Base-by-base conservation (phyloP, 805 yeast genomes). In the Torulaspora indica region DNA sequence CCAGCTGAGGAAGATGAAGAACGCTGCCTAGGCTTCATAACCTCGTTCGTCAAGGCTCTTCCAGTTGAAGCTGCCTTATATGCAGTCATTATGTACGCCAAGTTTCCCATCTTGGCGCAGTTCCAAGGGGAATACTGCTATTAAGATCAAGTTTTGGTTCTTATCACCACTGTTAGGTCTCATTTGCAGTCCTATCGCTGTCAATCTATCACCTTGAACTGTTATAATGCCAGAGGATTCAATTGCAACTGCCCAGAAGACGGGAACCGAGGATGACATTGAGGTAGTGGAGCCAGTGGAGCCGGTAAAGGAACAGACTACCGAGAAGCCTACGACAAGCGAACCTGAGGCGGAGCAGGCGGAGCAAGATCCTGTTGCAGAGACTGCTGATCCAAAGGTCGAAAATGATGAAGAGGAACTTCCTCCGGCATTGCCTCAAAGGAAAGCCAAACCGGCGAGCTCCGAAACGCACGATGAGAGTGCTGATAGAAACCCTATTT, bases 1-100 rank as follows among this genome's bases (percentile, higher is more conserved):
- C 33, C 74, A 68, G 49, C 69, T 91, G 56, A 78, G 98, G 56
- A 76, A 75, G 52, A 64, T 89, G 77, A 91, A 91, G 69, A 89
- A 91, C 63, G 71, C 65, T 20, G 68, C 72, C 58, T 75, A 60
- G 50, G 30, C 17, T 13, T 12, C 14, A 8, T 14, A 10, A 13
- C 12, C 17, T 13, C 5, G n/a, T 24, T 20, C 18, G 8, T 25
- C 28, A 25, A 12, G 13, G 27, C 12, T 20, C 24, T 9, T 38
- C 36, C 8, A 12, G 12, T 20, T 8, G 17, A 34, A 6, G 9
- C n/a, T 31, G 3, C 28, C 15, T 17, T 14, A 38, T 31, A 22
- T 38, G 18, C 13, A 22, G 18, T 32, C 32, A 38, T 7, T 20
- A 14, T 5, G 27, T 35, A 35, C 38, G 38, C n/a, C 13, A 13